Conservation (phyloP, 805 yeast genomes). For the Sugiyamaella qingdaonensis region DNA sequence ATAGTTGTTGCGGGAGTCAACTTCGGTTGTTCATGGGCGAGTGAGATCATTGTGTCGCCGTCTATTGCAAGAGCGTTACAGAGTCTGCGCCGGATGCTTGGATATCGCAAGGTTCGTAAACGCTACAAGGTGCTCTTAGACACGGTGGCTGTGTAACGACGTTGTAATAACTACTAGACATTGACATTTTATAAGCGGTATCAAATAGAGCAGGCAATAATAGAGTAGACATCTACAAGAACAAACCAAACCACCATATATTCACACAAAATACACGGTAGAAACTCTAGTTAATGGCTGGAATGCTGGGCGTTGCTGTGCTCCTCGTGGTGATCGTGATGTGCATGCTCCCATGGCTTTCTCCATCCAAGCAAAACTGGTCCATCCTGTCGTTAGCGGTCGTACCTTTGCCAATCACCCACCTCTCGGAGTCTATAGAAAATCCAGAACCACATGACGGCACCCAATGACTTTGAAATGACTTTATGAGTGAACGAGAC, state of each 20-base stretch:
- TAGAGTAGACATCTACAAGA: too few relatives aligned
- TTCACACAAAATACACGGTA: too few relatives aligned
- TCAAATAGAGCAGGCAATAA: too few relatives aligned
- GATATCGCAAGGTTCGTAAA: constrained; percentile 29
- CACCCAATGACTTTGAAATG: constrained; percentile 68
- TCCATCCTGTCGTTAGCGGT: constrained; percentile 29
- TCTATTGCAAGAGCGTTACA: constrained; percentile 34
- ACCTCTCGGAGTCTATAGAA: constrained; percentile 73
- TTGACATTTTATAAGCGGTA: too few relatives aligned
- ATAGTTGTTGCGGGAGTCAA: constrained; percentile 44
- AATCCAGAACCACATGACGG: constrained; percentile 87
- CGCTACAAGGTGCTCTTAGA: constrained; percentile 34
- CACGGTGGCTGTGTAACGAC: not conserved
- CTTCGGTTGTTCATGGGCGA: constrained; percentile 43
- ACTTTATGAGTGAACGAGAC: constrained; percentile 53
- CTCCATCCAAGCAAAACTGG: constrained; percentile 38
- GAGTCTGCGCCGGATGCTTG: constrained; percentile 17
- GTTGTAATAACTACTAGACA: not conserved
- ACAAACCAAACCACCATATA: too few relatives aligned
- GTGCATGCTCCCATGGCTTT: constrained; percentile 41
- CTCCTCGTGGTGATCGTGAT: constrained; percentile 22
- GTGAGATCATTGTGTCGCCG: constrained; percentile 44
- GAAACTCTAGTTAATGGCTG: not conserved
- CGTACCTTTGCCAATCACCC: constrained; percentile 10
- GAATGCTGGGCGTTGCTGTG: constrained; percentile 12